phyloP scores from a whole-genome alignment of 805 yeast genomes.

The Blastobotrys muscicola region DNA sequence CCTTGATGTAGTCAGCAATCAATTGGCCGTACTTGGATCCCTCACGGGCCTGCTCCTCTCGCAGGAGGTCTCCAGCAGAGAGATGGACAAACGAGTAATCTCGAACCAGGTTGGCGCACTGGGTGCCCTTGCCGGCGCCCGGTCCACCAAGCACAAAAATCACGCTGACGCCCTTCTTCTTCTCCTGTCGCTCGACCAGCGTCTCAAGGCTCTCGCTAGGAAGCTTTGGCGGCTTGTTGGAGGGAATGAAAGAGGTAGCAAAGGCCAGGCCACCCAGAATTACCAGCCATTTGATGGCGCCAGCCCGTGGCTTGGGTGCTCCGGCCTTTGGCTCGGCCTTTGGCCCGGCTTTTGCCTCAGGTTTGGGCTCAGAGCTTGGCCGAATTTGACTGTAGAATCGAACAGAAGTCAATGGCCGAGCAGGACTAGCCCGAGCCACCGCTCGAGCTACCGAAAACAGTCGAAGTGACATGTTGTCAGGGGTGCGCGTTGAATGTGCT shows the following conservation, averaged over 20 bases:
- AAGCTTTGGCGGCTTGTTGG: neutral
- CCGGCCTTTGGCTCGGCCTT: conserved; percentile 1
- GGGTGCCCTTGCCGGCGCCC: conserved; percentile 97
- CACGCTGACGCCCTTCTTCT: conserved; percentile 29
- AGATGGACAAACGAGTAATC: conserved; percentile 79
- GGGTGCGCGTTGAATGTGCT: too few relatives aligned
- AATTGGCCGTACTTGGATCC: conserved; percentile 80
- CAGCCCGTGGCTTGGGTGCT: conserved; percentile 1
- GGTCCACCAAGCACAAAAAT: conserved; percentile 94
- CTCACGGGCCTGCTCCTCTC: conserved; percentile 81
- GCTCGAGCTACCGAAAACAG: too few relatives aligned
- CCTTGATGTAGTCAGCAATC: conserved; percentile 73
- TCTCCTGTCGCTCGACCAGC: neutral
- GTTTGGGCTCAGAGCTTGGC: too few relatives aligned
- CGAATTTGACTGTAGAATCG: too few relatives aligned
- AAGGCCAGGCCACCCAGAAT: conserved; percentile 4
- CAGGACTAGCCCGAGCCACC: too few relatives aligned
- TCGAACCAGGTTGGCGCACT: conserved; percentile 74
- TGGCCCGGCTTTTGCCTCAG: too few relatives aligned
- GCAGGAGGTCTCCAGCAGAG: conserved; percentile 91
- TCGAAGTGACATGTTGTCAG: too few relatives aligned
- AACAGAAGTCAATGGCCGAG: too few relatives aligned
- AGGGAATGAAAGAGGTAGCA: conserved; percentile 3
- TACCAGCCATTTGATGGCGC: conserved; percentile 3
- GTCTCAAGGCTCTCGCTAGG: conserved; percentile 2